These are phyloP conservation scores for Pyrus hybrid DNA, from an alignment of 331 rosid genomes.

Conservation along the genomic window DNA sequence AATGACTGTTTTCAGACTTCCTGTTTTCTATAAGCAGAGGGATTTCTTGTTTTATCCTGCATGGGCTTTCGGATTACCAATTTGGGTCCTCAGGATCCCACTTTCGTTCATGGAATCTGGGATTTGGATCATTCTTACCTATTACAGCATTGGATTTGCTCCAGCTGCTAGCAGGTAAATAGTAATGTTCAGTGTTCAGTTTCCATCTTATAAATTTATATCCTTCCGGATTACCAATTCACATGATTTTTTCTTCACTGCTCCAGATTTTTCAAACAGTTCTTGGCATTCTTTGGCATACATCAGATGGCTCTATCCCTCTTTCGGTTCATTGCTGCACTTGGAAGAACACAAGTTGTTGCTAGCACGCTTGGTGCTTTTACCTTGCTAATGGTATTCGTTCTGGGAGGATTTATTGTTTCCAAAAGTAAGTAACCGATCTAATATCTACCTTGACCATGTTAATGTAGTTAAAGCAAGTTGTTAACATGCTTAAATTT, in stretches of 20 bases:
- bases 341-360: slow-evolving; percentile 58
- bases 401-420: slow-evolving; percentile 91
- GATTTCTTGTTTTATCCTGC: slow-evolving; percentile 56
- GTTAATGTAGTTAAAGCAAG: neutral
- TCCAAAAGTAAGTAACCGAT: slow-evolving; percentile 39
- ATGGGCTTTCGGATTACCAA: slow-evolving; percentile 52
- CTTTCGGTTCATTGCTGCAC: slow-evolving; percentile 63
- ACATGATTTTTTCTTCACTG: neutral
- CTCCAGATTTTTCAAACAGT: slow-evolving; percentile 62
- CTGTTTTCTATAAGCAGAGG: slow-evolving; percentile 61
- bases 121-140: slow-evolving; percentile 47
- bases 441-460: neutral
- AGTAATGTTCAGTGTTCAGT: no score
- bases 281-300: slow-evolving; percentile 56
- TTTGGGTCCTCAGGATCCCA: slow-evolving; percentile 52
- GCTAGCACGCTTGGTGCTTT: slow-evolving; percentile 57
- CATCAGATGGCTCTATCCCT: slow-evolving; percentile 71
- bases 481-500: neutral
- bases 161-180: slow-evolving; percentile 55
- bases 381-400: slow-evolving; percentile 45
- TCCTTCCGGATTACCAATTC: neutral
- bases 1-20: slow-evolving; percentile 41
- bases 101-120: slow-evolving; percentile 41
- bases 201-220: neutral
- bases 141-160: slow-evolving; percentile 68